A percentile compares a stretch with the other conserved stretches of the same genome.
phyloP scores from a whole-genome alignment of 1,284 basidiomycete species.

The Xanthoconium separans region DNA sequence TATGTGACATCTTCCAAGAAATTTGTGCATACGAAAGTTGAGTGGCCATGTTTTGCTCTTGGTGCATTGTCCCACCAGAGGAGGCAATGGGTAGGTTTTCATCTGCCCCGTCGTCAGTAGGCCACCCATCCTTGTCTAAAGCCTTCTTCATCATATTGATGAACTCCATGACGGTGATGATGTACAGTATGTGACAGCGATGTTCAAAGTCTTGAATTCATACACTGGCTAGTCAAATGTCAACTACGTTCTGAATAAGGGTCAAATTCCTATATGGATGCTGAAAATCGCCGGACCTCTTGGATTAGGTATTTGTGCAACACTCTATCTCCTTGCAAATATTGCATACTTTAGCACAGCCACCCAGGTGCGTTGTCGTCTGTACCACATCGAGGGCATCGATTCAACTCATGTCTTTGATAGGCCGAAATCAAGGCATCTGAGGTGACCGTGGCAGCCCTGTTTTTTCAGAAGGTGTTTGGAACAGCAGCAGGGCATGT shows the following conservation, averaged over 20 bases:
- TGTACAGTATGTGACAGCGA: slow-evolving; percentile 53
- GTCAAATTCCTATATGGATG: slow-evolving; percentile 41
- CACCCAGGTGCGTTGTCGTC: slow-evolving; percentile 18
- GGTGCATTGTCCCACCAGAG: background rate
- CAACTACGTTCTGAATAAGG: slow-evolving; percentile 57
- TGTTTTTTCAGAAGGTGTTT: slow-evolving; percentile 57
- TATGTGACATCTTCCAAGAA: too few relatives aligned
- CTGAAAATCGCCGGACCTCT: too few relatives aligned
- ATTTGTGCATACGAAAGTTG: too few relatives aligned
- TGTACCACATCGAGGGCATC: too few relatives aligned
- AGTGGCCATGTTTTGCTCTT: background rate
- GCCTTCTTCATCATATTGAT: background rate
- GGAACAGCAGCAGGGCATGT: slow-evolving; percentile 46
- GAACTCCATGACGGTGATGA: background rate
- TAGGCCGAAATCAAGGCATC: slow-evolving; percentile 44
- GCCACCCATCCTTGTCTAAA: background rate
- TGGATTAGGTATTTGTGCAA: slow-evolving; percentile 45
- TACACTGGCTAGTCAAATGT: slow-evolving; percentile 56
- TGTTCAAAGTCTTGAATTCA: slow-evolving; percentile 56
- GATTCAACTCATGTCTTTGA: too few relatives aligned
- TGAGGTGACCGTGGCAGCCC: slow-evolving; percentile 49
- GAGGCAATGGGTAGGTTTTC: background rate
- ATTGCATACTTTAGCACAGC: slow-evolving; percentile 49
- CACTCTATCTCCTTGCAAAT: slow-evolving; percentile 52
- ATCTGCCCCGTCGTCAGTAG: background rate